A percentile compares a stretch with the other conserved stretches of the same genome.
Conservation (phyloP, 768 basidiomycete genomes). For the Wakefieldia striispora region DNA sequence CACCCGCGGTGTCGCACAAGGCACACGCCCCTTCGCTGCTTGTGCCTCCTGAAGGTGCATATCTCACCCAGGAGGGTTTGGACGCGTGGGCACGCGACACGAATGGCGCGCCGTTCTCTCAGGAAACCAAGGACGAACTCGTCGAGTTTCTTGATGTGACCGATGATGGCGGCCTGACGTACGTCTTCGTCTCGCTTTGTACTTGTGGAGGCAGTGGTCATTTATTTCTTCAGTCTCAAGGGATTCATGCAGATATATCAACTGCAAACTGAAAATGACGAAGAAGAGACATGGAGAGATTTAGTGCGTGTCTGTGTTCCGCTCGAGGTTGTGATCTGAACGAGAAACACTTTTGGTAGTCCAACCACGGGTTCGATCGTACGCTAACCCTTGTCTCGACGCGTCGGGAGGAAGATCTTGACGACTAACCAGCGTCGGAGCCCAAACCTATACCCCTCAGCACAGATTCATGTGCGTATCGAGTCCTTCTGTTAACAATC, state of each 20-base stretch:
- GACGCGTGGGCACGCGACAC: conserved; percentile 79
- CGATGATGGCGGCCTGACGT: conserved; percentile 73
- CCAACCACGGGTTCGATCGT: conserved; percentile 75
- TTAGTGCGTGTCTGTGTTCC: conserved; percentile 45
- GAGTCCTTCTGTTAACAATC: background rate
- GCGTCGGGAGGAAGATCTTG: conserved; percentile 49
- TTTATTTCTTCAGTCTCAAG: conserved; percentile 50
- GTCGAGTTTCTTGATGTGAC: conserved; percentile 73
- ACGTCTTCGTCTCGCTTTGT: conserved; percentile 26
- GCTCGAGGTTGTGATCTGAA: conserved; percentile 2
- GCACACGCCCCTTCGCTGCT: conserved; percentile 34
- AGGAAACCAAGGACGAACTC: conserved; percentile 77
- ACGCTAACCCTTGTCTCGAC: conserved; percentile 56
- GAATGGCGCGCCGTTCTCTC: conserved; percentile 76
- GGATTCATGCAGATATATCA: conserved; percentile 84
- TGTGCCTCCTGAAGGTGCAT: conserved; percentile 51
- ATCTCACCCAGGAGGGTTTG: conserved; percentile 55
- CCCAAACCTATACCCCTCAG: conserved; percentile 11
- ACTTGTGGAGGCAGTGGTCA: background rate
- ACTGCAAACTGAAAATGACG: conserved; percentile 81
- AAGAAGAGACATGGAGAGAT: conserved; percentile 84
- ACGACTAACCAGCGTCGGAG: conserved; percentile 10
- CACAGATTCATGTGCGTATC: conserved; percentile 19
- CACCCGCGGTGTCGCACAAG: conserved; percentile 18
- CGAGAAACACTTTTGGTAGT: conserved; percentile 37